A percentile compares a stretch with the other conserved stretches of the same genome.
phyloP scores from a whole-genome alignment of 768 basidiomycete genomes.

The Ephemerocybe angulata region DNA sequence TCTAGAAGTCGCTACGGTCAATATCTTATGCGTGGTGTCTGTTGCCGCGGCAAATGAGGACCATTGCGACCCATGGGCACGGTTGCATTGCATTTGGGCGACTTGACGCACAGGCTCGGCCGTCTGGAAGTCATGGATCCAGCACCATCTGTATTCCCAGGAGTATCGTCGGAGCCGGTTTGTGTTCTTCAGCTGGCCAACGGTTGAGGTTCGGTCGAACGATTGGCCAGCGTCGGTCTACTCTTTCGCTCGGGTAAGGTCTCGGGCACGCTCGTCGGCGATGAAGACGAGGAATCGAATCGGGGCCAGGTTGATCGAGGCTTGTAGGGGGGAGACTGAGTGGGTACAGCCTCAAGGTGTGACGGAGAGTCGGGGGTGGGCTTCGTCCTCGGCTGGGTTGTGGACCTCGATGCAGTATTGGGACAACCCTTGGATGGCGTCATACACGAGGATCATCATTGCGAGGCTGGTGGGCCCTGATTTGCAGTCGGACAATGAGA shows the following conservation, averaged over 20 bases:
- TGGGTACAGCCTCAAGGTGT: constrained; percentile 41
- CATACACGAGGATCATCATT: constrained; percentile 43
- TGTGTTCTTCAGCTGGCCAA: not conserved
- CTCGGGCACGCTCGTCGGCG: no score
- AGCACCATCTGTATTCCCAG: constrained; percentile 38
- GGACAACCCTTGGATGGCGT: constrained; percentile 48
- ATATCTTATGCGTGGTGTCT: constrained; percentile 15
- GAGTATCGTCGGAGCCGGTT: constrained; percentile 17
- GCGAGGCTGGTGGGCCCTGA: constrained; percentile 4
- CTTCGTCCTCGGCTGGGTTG: constrained; percentile 9
- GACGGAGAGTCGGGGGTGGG: constrained; percentile 26
- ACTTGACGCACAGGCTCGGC: not conserved
- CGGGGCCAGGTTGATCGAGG: constrained; percentile 5
- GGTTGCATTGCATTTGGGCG: not conserved
- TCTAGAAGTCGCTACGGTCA: not conserved
- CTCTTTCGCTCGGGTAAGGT: not conserved
- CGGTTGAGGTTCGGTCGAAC: not conserved
- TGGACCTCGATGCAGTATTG: constrained; percentile 36
- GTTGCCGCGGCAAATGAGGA: constrained; percentile 20
- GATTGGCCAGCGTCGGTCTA: not conserved
- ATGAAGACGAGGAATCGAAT: not conserved
- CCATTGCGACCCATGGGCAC: constrained; percentile 14
- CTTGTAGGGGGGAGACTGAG: constrained; percentile 27
- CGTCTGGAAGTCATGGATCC: constrained; percentile 41
- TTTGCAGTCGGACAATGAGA: constrained; percentile 34